phyloP scores from a whole-genome alignment of 1,284 basidiomycete genomes.

The Leccinum fallax region DNA sequence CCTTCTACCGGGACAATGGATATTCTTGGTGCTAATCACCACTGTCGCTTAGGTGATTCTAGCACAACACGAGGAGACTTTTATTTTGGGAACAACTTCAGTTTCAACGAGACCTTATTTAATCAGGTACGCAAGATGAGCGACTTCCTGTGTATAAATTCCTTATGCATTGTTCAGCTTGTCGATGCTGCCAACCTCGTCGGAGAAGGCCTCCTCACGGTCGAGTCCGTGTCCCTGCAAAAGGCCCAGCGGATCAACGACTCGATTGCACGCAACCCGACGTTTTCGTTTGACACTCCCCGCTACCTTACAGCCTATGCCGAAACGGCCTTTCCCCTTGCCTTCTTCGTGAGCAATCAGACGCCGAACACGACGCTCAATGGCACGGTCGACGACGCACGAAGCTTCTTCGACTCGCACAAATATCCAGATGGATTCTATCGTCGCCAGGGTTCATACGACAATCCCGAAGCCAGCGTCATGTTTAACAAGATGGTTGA shows the following conservation, averaged over 20 bases:
- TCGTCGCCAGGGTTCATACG: slow-evolving; percentile 29
- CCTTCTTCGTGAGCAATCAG: slow-evolving; percentile 33
- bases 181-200: slow-evolving; percentile 18
- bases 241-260: slow-evolving; percentile 27
- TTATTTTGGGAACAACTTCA: slow-evolving; percentile 32
- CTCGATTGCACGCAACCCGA: slow-evolving; percentile 32
- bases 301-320: slow-evolving; percentile 22
- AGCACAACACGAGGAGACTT: slow-evolving; percentile 32
- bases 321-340: slow-evolving; percentile 30
- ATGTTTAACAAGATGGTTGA: slow-evolving; percentile 2
- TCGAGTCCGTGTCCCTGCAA: slow-evolving; percentile 26
- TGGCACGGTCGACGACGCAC: slow-evolving; percentile 17
- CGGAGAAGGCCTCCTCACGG: slow-evolving; percentile 20
- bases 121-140: slow-evolving; percentile 11
- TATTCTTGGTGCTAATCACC: neutral
- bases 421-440: slow-evolving; percentile 26
- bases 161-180: slow-evolving; percentile 20
- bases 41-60: slow-evolving; percentile 19
- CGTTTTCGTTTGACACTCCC: slow-evolving; percentile 25
- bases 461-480: neutral
- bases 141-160: neutral
- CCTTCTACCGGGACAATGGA: neutral
- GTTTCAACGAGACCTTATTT: slow-evolving; percentile 34
- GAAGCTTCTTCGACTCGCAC: slow-evolving; percentile 23
- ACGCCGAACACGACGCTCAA: slow-evolving; percentile 18